Percentiles rank a stretch among this genome's conserved stretches.
Conservation (phyloP, 805 yeast species). For the Kodamaea jinghongensis region DNA sequence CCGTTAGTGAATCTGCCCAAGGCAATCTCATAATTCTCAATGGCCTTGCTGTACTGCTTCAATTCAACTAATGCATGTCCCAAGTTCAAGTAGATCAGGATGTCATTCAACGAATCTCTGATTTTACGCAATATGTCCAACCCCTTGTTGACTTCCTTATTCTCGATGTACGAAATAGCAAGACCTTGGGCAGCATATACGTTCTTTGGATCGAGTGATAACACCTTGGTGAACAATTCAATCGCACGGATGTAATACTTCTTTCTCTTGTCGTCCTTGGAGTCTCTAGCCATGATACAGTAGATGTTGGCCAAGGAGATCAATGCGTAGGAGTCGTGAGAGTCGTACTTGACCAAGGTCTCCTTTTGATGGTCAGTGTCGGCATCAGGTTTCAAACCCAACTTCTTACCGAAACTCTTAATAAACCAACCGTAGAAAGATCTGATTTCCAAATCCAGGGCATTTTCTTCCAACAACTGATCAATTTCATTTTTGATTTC, state of each 20-base stretch:
- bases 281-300: conserved; percentile 75
- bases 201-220: conserved; percentile 77
- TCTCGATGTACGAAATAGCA: conserved; percentile 89
- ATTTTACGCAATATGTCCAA: conserved; percentile 83
- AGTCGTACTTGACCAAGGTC: conserved; percentile 75
- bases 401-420: conserved; percentile 53
- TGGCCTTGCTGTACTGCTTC: conserved; percentile 78
- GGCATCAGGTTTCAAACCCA: conserved; percentile 47
- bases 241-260: conserved; percentile 87
- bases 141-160: conserved; percentile 69
- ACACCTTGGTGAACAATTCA: conserved; percentile 84
- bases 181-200: conserved; percentile 98
- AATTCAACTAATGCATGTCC: conserved; percentile 86
- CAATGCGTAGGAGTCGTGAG: conserved; percentile 87
- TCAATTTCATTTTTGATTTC: conserved; percentile 54
- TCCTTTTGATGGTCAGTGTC: conserved; percentile 83
- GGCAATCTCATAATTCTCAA: conserved; percentile 85
- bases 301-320: conserved; percentile 89
- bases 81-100: conserved; percentile 76
- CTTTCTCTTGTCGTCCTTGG: conserved; percentile 56
- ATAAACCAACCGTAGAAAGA: conserved; percentile 92
- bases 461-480: conserved; percentile 49
- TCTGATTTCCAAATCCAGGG: conserved; percentile 74
- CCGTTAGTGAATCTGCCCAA: conserved; percentile 60
- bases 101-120: conserved; percentile 84